Base-by-base conservation (phyloP, 352 stramenopile genomes). In the Phytophthora ohioensis region DNA sequence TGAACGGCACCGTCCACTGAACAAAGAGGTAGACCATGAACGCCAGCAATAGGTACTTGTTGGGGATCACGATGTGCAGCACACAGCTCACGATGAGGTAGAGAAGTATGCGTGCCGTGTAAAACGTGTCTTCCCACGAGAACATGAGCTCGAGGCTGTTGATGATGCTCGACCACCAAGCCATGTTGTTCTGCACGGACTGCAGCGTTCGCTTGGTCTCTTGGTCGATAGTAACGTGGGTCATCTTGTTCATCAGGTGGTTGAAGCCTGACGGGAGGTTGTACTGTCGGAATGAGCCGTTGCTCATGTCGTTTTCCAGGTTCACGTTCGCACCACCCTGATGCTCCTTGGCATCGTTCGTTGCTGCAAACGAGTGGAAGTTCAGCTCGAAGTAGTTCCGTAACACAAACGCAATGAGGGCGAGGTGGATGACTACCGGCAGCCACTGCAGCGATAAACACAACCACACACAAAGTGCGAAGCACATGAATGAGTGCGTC, bases 161-260 rank as follows among this genome's bases (percentile, higher is more conserved):
- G 63, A 95, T 91, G 58, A 93, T 85, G 56, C 80, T 84, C 39
- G 86, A 94, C 87, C 86, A 94, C 88, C 88, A 95, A 54, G 88
- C 82, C 88, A 95, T 95, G 73, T 93, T 94, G 75, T 95, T 95
- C 67, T 95, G 88, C 57, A 95, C 85, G 0, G 85, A 92, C 75
- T 95, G 88, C 56, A 95, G 69, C 61, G 88, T 92, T 38, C 82
- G 81, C 69, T 93, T 92, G 30, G 88, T 95, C 63, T 95, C 88
- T 32, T 88, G 72, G 57, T 95, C 86, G 34, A 93, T 91, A 27
- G 85, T 95, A 31, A 95, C 86, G 59, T 94, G 86, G 3, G 88
- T 94, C 88, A 95, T 95, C 69, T 95, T 95, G 81, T 95, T 93
- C 85, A 93, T 95, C 48, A 95, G 62, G 59, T 94, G 86, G 57